Evolutionary conservation across 2,329 filamentous ascomycete species (phyloP).

Genomic region (Colletotrichum kahawae): DNA sequence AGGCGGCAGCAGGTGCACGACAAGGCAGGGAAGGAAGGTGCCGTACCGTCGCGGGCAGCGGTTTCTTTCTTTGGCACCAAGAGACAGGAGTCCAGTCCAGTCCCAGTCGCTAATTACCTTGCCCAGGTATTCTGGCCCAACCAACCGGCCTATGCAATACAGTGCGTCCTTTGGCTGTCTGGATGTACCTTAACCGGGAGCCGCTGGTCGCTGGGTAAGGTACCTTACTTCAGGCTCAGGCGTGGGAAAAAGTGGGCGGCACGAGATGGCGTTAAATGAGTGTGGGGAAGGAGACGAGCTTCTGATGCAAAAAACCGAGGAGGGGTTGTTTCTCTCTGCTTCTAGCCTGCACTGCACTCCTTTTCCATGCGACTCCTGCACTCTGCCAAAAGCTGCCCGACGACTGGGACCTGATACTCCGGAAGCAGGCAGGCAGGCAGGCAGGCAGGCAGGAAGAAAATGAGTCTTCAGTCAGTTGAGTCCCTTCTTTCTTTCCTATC

Average conservation of each 20-base stretch:
- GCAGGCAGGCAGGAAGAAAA: background rate
- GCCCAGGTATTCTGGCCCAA: background rate
- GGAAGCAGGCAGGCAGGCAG: background rate
- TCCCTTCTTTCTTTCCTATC: background rate
- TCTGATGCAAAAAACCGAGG: constrained; percentile 8
- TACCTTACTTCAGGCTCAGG: background rate
- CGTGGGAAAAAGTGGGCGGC: background rate
- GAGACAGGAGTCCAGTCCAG: background rate
- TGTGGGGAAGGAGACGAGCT: constrained; percentile 20
- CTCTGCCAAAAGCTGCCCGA: background rate
- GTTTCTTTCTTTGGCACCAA: background rate
- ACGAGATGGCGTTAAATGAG: constrained; percentile 15
- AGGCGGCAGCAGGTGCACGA: background rate
- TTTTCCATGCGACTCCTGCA: background rate
- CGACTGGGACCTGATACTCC: background rate
- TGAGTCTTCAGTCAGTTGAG: rapidly evolving
- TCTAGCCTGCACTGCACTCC: background rate
- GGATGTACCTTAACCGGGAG: background rate
- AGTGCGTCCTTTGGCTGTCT: background rate
- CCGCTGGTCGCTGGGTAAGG: background rate
- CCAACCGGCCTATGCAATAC: background rate
- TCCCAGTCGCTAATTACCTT: background rate
- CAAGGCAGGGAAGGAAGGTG: background rate
- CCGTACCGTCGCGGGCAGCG: background rate
- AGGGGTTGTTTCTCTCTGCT: constrained; percentile 15